These are phyloP conservation scores for Cladophialophora chaetospira DNA, from an alignment of 2,329 filamentous ascomycete species.

Conservation along the genomic window DNA sequence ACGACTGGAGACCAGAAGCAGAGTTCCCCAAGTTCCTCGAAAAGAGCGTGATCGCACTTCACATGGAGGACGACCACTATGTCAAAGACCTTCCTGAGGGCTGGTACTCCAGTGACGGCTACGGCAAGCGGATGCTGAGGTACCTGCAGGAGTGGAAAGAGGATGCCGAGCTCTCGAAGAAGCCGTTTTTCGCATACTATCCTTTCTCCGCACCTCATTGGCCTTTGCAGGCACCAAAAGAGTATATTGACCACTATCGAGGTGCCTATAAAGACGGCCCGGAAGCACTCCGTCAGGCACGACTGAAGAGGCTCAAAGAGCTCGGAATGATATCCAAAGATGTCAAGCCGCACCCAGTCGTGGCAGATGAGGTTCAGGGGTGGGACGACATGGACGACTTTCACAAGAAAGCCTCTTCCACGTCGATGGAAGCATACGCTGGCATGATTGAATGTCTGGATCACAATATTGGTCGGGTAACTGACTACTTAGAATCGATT, in stretches of 20 bases:
- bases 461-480: constrained; percentile 49
- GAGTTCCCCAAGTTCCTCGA: constrained; percentile 44
- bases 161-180: constrained; percentile 40
- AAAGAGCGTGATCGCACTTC: constrained; percentile 46
- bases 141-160: constrained; percentile 55
- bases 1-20: constrained; percentile 53
- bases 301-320: constrained; percentile 50
- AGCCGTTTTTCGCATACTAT: constrained; percentile 53
- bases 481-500: constrained; percentile 48
- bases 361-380: constrained; percentile 45
- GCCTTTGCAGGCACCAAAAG: constrained; percentile 54
- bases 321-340: constrained; percentile 47
- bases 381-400: constrained; percentile 45
- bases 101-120: constrained; percentile 58
- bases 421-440: constrained; percentile 54
- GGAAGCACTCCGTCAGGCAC: constrained; percentile 47
- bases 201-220: constrained; percentile 57
- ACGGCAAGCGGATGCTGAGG: constrained; percentile 55
- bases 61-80: constrained; percentile 49
- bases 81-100: constrained; percentile 52
- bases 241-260: constrained; percentile 51
- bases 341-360: constrained; percentile 47
- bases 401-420: constrained; percentile 45
- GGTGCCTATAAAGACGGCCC: constrained; percentile 55
- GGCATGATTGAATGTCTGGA: constrained; percentile 55